phyloP scores from a whole-genome alignment of 441 rosid species.

The Iberis amara region DNA sequence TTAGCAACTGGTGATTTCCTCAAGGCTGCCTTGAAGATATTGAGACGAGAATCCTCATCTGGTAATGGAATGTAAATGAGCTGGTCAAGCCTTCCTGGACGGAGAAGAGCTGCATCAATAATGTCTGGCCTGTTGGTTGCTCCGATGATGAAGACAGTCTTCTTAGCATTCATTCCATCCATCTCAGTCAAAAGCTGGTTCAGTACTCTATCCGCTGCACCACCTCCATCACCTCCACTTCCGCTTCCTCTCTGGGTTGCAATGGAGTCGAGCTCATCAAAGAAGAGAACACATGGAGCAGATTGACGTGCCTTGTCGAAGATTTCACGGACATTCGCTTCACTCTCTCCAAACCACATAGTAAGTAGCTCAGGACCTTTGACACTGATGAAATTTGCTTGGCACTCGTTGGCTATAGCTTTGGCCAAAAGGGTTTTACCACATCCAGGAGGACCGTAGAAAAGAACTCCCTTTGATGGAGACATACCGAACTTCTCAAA shows the following conservation, averaged over 20 bases:
- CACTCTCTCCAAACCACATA: slow-evolving; percentile 65
- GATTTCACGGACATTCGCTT: slow-evolving; percentile 33
- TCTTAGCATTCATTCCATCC: slow-evolving; percentile 59
- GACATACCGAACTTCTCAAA: background rate
- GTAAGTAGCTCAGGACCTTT: slow-evolving; percentile 26
- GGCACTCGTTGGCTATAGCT: slow-evolving; percentile 37
- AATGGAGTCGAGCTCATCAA: slow-evolving; percentile 59
- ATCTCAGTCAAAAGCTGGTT: slow-evolving; percentile 56
- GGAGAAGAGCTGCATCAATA: slow-evolving; percentile 50
- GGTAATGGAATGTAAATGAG: slow-evolving; percentile 57
- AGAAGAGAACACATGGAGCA: slow-evolving; percentile 60
- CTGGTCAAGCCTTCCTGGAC: slow-evolving; percentile 64
- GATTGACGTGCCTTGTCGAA: slow-evolving; percentile 39
- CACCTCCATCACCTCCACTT: slow-evolving; percentile 55
- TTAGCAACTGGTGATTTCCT: slow-evolving; percentile 50
- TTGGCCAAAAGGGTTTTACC: slow-evolving; percentile 58
- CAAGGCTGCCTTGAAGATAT: slow-evolving; percentile 48
- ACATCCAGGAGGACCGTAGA: slow-evolving; percentile 22
- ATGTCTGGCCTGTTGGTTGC: slow-evolving; percentile 58
- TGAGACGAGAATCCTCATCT: slow-evolving; percentile 52
- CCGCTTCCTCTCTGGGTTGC: slow-evolving; percentile 56
- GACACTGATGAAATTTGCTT: background rate
- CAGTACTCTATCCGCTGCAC: slow-evolving; percentile 58
- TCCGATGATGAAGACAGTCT: slow-evolving; percentile 54
- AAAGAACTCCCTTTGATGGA: background rate